Base-by-base conservation (phyloP, 441 rosid species). In the Jatropha podagrica region DNA sequence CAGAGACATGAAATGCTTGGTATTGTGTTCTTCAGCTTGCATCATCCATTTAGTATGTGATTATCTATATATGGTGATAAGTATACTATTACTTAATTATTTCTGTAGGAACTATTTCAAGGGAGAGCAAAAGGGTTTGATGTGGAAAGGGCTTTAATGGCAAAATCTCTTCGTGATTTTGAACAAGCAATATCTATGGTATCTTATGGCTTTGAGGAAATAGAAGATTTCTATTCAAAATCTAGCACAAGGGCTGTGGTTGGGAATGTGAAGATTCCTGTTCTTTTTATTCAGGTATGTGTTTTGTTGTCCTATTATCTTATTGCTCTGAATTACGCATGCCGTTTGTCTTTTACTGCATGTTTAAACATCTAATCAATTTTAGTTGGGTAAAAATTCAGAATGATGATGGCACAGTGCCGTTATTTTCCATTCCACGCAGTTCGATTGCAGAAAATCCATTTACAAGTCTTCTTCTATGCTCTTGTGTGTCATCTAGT, bases 141-240 rank as follows among this genome's bases (percentile, higher is more conserved):
- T 76, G 95, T 96, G 79, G 96, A 89, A 77, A 91, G 83, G 79
- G 99, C 99, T 74, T 82, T 94, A 78, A 81, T 68, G 32, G 85
- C 98, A 70, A 91, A 91, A 78, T 92, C 98, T 60, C 89, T 96
- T 68, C 93, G 97, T 65, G 98, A 94, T 65, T 96, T 96, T 84
- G 99, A 96, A 32, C 78, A 88, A 77, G 95, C 96, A 81, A 83
- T 96, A 81, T 94, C 99, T 74, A 94, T 96, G 97, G 88, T 91
- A 66, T 78, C 97, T 56, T 84, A 90, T 82, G 99, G 98, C 71
- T 94, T 86, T 83, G 91, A 88, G 81, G 85, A 86, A 78, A 65
- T 96, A 68, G 96, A 90, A 80, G 95, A 94, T 62, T 94, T 92
- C 85, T 96, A 96, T 85, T 88, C 89, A 20, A 80, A 88, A 71